Conservation (phyloP, 2,329 filamentous ascomycete genomes). For the Nannizzia gypsea region DNA sequence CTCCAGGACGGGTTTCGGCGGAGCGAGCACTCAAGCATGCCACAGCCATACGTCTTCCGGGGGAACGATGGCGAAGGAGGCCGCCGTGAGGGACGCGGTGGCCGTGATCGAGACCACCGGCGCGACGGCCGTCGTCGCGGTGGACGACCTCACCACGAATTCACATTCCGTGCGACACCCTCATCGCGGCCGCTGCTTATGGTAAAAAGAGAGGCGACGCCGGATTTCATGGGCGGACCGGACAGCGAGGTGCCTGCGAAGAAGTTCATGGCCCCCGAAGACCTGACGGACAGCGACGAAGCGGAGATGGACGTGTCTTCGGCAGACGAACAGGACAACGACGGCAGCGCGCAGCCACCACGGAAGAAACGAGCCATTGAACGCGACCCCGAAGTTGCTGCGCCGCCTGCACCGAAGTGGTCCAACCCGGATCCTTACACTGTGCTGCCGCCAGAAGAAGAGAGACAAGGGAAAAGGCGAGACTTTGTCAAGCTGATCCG, state of each 20-base stretch:
- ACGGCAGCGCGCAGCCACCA: conserved; percentile 22
- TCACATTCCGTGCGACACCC: conserved; percentile 32
- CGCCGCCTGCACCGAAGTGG: conserved; percentile 56
- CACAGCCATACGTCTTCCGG: conserved; percentile 18
- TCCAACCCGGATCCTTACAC: conserved; percentile 95
- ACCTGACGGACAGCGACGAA: conserved; percentile 36
- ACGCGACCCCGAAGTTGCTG: conserved; percentile 9
- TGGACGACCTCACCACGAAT: conserved; percentile 22
- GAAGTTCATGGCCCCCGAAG: conserved; percentile 28
- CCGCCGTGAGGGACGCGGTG: conserved; percentile 8
- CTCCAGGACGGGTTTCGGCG: neutral
- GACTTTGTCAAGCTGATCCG: conserved; percentile 86
- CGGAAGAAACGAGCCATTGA: conserved; percentile 30
- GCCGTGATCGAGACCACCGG: neutral
- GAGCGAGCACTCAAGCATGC: neutral
- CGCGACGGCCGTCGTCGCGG: conserved; percentile 4
- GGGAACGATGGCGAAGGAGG: conserved; percentile 19
- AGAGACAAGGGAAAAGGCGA: conserved; percentile 59
- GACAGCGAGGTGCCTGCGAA: conserved; percentile 20
- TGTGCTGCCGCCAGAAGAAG: conserved; percentile 66
- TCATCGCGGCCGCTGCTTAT: conserved; percentile 29
- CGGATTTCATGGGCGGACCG: conserved; percentile 23
- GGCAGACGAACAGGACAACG: conserved; percentile 21
- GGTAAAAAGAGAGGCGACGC: conserved; percentile 25
- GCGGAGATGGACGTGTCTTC: conserved; percentile 35